Conservation (phyloP, 192 early-diverging fungal species). For the Podila minutissima region DNA sequence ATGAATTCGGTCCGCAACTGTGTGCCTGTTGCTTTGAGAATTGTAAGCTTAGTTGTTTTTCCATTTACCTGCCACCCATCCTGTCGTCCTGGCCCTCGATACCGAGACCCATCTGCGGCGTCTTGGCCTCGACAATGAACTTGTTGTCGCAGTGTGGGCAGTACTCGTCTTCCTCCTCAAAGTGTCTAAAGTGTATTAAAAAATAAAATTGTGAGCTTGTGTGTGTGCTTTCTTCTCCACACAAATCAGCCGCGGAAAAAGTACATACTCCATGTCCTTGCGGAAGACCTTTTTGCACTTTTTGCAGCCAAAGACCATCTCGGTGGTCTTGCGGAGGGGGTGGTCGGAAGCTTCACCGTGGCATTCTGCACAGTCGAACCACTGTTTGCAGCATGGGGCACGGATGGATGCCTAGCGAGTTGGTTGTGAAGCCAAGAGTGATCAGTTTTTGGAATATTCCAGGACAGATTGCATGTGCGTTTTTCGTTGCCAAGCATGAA, state of each 20-base stretch:
- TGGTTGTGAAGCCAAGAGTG: background rate
- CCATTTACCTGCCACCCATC: constrained; percentile 65
- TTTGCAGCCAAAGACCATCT: constrained; percentile 98
- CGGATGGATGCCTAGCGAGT: constrained; percentile 82
- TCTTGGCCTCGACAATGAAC: constrained; percentile 93
- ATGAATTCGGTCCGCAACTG: too few relatives aligned
- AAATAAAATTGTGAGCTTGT: background rate
- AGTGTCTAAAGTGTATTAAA: constrained; percentile 64
- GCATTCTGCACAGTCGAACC: constrained; percentile 98
- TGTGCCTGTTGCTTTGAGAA: background rate
- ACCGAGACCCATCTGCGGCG: constrained; percentile 82
- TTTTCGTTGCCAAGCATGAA: background rate
- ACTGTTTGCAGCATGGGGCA: constrained; percentile 92
- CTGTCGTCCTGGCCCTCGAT: constrained; percentile 96
- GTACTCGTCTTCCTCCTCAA: constrained; percentile 95
- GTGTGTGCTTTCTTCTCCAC: background rate
- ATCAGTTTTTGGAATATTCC: background rate
- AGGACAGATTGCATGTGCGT: background rate
- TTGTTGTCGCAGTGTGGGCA: constrained; percentile 99
- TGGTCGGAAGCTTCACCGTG: constrained; percentile 86
- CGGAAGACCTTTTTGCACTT: constrained; percentile 99
- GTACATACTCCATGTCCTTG: constrained; percentile 76
- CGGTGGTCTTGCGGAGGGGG: constrained; percentile 78
- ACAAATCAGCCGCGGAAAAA: background rate
- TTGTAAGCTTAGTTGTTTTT: background rate